Evolutionary conservation across 768 basidiomycete species (phyloP), one percentile per base, ranked within the genome.

Genomic region (Mycena polygramma): DNA sequence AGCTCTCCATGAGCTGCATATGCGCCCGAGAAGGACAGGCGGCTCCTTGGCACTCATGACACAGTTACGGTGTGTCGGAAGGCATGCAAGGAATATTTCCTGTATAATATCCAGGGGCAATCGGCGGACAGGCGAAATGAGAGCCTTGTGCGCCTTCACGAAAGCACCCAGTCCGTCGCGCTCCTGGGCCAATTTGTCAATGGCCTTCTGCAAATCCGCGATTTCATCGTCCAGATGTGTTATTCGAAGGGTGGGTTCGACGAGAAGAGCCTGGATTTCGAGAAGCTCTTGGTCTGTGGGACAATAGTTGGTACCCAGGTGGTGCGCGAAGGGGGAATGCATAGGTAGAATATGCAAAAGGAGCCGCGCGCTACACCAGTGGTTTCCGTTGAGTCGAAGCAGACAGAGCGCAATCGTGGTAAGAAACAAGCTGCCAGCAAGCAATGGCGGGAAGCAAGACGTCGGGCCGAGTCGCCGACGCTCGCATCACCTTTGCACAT

Each of bases 1-100:
- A 15, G 53, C 13, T 9, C 68, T 43, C 72, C 72, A 73, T 4
- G 45, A 37, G 63, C 68, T 54, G 39, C 72, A 69, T 15, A 73
- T 54, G 43, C 63, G 68, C 1, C 67, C 63, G 4, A 73, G 63
- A 39, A 69, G 68, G 20, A 73, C 46, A 8, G 72, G 72, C 20
- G 68, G 68, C 39, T 66, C 68, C 1, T 22, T 14, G 22, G 58
- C 37, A 39, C 59, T 65, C 59, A 68, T 67, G 7, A 58, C 70
- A 19, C 48, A 63, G 39, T 67, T 67, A 6, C 66, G 54, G 15
- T 68, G 39, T 7, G 26, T 63, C 5, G 66, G 70, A 48, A 71
- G 45, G 26, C 70, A 71, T 5, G 66, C 61, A 8, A 68, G 10
- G 49, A 67, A 68, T 17, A 70, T 70, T 30, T 60, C 69, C 7